A percentile compares a stretch with the other conserved stretches of the same genome.
phyloP scores from a whole-genome alignment of 768 basidiomycete genomes.

The Tricholomella constricta region DNA sequence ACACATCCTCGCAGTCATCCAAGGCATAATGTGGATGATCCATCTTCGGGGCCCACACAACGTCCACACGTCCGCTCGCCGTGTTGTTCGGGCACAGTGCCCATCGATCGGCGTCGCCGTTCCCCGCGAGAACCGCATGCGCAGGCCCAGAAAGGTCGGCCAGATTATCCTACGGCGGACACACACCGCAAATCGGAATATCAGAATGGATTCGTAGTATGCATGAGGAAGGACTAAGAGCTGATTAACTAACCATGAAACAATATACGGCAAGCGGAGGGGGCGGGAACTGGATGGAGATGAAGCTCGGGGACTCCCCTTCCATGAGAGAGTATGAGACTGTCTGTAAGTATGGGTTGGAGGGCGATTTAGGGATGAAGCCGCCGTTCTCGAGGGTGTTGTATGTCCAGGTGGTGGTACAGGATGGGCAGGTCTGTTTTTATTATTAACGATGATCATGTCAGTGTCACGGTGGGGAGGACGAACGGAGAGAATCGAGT shows the following conservation, averaged over 20 bases:
- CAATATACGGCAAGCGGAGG: slow-evolving; percentile 13
- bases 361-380: slow-evolving; percentile 11
- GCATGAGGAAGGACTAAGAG: no score
- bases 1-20: slow-evolving; percentile 15
- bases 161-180: slow-evolving; percentile 5
- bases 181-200: no score
- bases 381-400: slow-evolving; percentile 10
- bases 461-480: background rate
- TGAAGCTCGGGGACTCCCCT: slow-evolving; percentile 16
- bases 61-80: slow-evolving; percentile 18
- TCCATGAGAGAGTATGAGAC: slow-evolving; percentile 10
- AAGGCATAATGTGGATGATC: slow-evolving; percentile 19
- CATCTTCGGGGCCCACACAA: slow-evolving; percentile 17
- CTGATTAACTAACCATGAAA: slow-evolving; percentile 14
- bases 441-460: background rate
- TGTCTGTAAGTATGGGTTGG: slow-evolving; percentile 5
- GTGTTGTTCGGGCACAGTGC: slow-evolving; percentile 23
- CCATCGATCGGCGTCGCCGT: slow-evolving; percentile 16
- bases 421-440: slow-evolving; percentile 5
- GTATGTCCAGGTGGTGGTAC: slow-evolving; percentile 6
- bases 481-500: slow-evolving; percentile 16
- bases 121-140: slow-evolving; percentile 14
- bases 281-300: slow-evolving; percentile 12
- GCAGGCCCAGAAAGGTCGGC: slow-evolving; percentile 10
- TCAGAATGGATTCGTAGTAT: no score